A percentile compares a stretch with the other conserved stretches of the same genome.
Conservation (phyloP, 140 eudicot species). For the Erigeron philadelphicus region DNA sequence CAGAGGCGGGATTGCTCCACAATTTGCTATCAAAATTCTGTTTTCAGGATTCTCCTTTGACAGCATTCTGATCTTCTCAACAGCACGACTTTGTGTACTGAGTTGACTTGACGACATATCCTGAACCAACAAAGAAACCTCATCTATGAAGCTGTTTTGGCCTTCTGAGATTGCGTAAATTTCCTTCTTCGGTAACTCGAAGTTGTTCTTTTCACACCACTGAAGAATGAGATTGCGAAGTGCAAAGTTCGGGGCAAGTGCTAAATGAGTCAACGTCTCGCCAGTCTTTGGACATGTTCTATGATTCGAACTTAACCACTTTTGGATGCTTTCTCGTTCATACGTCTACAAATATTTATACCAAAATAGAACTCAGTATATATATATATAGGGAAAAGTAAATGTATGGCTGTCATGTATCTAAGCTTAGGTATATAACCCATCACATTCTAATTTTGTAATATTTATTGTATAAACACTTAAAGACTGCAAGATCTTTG, state of each 20-base stretch:
- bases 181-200: conserved; percentile 44
- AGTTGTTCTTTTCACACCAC: conserved; percentile 59
- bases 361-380: conserved; percentile 9
- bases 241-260: conserved; percentile 52
- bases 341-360: conserved; percentile 45
- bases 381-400: too few relatives aligned
- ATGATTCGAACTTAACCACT: conserved; percentile 53
- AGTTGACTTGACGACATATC: conserved; percentile 39
- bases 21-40: conserved; percentile 27
- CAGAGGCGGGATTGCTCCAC: conserved; percentile 17
- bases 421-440: too few relatives aligned
- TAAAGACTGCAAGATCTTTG: conserved; percentile 3
- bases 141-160: conserved; percentile 40
- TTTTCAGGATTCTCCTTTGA: conserved; percentile 59
- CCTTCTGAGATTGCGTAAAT: conserved; percentile 26
- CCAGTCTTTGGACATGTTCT: conserved; percentile 67
- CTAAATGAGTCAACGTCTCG: conserved; percentile 41
- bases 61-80: conserved; percentile 47
- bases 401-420: too few relatives aligned
- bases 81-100: conserved; percentile 39
- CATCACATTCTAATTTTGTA: too few relatives aligned
- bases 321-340: conserved; percentile 46
- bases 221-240: conserved; percentile 56
- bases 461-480: too few relatives aligned
- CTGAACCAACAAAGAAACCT: conserved; percentile 41